Base-by-base conservation (phyloP, 2,329 filamentous ascomycete species). In the Aspergillus hortae region DNA sequence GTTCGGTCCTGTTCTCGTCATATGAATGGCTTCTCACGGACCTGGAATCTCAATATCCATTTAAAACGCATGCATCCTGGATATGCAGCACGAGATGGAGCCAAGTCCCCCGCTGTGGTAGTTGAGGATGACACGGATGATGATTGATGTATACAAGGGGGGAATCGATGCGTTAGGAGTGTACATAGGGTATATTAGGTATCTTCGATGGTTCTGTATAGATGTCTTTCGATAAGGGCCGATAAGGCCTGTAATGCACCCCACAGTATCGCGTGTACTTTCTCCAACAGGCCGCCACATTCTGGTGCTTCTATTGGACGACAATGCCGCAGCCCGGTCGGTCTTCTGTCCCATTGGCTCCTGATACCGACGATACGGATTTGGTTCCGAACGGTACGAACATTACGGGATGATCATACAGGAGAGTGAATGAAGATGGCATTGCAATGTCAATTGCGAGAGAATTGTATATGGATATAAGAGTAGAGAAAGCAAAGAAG, bases 31-130 rank as follows among this genome's bases (percentile, higher is more conserved):
- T 72, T 72, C 49, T 65, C 68, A 1, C 63, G 70, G 12, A 61
- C 48, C 12, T 71, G 70, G 69, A 72, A 72, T 55, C 57, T 72
- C 19, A 69, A 70, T 51, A 56, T 66, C 27, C 70, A 72, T 56
- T 44, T 72, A 49, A 65, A 66, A 52, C 64, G 56, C 7, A 59
- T 66, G 43, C 70, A 72, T 56, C 61, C 62, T 12, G 50, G 54
- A 4, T 61, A 64, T 46, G 54, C 38, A 33, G 42, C 41, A 4
- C 48, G 27, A 19, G 49, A 46, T n/a, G 15, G 30, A 14, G 52
- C 42, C 35, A 36, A 7, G n/a, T 33, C 47, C 9, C 19, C 46
- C 1, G 33, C 38, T 17, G 27, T 44, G 12, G 25, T 10, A 9
- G 35, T 23, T 27, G 44, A 47, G 30, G 32, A 30, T 3, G 43